Evolutionary conservation across 2,329 filamentous ascomycete species (phyloP), one percentile per base, ranked within the genome.

Genomic region (Trichoderma aggressivum): DNA sequence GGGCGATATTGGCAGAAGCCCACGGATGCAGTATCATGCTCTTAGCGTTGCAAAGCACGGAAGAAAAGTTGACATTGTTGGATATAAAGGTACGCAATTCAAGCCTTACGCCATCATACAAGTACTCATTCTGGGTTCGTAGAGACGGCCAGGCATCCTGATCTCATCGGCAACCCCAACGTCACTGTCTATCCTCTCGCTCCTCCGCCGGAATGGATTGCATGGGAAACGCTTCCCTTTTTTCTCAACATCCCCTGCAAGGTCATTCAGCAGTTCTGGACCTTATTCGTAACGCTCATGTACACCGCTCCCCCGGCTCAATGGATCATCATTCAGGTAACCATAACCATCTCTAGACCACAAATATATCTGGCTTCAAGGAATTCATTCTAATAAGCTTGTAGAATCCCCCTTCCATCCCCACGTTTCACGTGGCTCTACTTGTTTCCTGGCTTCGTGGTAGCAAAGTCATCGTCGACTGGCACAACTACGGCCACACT

Each of bases 401-500:
- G 70, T 34, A 98, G 86, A 99, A 98, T 76, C 96, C 96, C 7
- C 96, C 96, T 0, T 96, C 95, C 0, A 97, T 98, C 72, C 96
- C 96, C 0, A 97, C 94, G 0, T 88, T 99, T 26, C 88, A 91
- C 65, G 84, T 98, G 47, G 92, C 93, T 18, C 85, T 90, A 26
- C 73, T 94, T 4, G 86, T 93, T 61, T 93, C 92, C 76, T 88
- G 90, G 75, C 80, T 97, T 64, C 91, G 96, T 63, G 91, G 93
- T 75, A 97, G 93, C 50, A 88, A 89, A 70, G 87, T 99, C 5
- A 86, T 98, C 72, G 92, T 98, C 70, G 96, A 99, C 84, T 99
- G 96, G 96, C 96, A 99, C 84, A 99, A 99, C 82, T 98, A 98
- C 81, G 96, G 95, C 75, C 97, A 95, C 86, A 95, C 94, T 10